Conservation (phyloP, 2,329 filamentous ascomycete genomes). For the Dryadomyces quercus-mongolicae region DNA sequence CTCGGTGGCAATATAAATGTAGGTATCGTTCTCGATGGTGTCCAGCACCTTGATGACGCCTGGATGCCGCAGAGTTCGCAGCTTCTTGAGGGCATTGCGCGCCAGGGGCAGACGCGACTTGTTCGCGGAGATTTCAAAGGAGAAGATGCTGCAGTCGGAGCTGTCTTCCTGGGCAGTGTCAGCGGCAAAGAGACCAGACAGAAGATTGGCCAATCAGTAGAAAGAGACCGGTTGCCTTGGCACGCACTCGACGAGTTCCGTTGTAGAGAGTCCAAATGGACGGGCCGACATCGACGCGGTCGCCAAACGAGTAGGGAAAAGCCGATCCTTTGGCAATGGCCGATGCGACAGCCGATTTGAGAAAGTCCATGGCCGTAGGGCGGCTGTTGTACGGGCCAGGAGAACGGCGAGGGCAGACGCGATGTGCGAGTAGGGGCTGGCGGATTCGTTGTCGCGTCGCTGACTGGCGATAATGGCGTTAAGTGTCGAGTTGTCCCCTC, state of each 20-base stretch:
- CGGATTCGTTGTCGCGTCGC: background rate
- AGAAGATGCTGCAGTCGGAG: constrained; percentile 91
- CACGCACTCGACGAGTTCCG: constrained; percentile 69
- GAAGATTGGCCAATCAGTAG: background rate
- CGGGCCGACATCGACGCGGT: constrained; percentile 81
- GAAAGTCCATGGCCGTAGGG: constrained; percentile 65
- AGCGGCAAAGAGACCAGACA: background rate
- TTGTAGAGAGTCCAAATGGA: constrained; percentile 97
- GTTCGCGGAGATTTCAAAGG: constrained; percentile 78
- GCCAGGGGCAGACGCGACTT: constrained; percentile 74
- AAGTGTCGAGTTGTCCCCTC: constrained; percentile 3
- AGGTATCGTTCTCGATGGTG: constrained; percentile 89
- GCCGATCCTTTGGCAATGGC: constrained; percentile 91
- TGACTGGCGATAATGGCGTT: too few species aligned
- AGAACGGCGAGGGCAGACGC: background rate
- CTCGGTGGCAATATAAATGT: constrained; percentile 95
- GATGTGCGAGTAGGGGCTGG: background rate
- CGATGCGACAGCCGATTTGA: constrained; percentile 94
- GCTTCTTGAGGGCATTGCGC: constrained; percentile 86
- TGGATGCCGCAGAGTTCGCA: constrained; percentile 84
- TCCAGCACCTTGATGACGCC: constrained; percentile 91
- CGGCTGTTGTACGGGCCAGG: background rate
- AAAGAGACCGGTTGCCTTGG: background rate
- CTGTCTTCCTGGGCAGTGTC: constrained; percentile 63
- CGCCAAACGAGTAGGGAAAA: constrained; percentile 86